These are phyloP conservation scores for Leucogyrophana mollusca DNA, from an alignment of 768 basidiomycete species.

Conservation along the genomic window DNA sequence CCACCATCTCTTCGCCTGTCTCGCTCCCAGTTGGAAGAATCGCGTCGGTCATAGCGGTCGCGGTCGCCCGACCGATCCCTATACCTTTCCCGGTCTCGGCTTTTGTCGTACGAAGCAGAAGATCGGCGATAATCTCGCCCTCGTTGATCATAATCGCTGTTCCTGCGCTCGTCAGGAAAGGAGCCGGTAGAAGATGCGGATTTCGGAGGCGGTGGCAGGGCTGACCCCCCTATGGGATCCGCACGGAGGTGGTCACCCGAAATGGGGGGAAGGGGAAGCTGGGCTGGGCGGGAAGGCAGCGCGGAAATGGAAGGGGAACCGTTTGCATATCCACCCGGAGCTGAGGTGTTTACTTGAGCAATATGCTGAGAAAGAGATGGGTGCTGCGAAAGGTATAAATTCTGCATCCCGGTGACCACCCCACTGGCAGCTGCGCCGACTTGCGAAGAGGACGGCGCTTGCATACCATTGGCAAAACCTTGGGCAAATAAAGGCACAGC, in stretches of 20 bases:
- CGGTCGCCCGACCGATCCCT: constrained; percentile 7
- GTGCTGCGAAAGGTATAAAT: too few species aligned
- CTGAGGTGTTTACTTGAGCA: too few species aligned
- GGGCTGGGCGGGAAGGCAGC: not conserved
- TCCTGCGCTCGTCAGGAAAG: constrained; percentile 15
- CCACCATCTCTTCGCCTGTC: not conserved
- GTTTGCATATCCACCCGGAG: too few species aligned
- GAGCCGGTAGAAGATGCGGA: constrained; percentile 15
- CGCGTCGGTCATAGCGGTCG: constrained; percentile 5
- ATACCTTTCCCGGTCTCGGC: constrained; percentile 6
- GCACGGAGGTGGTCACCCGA: constrained; percentile 7
- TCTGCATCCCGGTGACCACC: too few species aligned
- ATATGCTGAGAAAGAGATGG: too few species aligned
- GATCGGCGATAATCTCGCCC: constrained; percentile 17
- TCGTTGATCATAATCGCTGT: constrained; percentile 4
- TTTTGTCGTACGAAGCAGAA: constrained; percentile 7
- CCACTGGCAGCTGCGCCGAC: too few species aligned
- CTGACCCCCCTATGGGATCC: constrained; percentile 6
- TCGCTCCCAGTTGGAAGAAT: not conserved
- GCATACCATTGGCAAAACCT: too few species aligned
- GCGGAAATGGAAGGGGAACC: too few species aligned
- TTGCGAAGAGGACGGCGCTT: too few species aligned
- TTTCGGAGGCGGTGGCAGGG: constrained; percentile 13
- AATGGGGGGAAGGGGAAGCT: not conserved
- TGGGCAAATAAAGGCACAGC: too few species aligned